These are phyloP conservation scores for Eragrostis nindensis DNA, from an alignment of 176 grass and related monocot genomes.

Conservation along the genomic window DNA sequence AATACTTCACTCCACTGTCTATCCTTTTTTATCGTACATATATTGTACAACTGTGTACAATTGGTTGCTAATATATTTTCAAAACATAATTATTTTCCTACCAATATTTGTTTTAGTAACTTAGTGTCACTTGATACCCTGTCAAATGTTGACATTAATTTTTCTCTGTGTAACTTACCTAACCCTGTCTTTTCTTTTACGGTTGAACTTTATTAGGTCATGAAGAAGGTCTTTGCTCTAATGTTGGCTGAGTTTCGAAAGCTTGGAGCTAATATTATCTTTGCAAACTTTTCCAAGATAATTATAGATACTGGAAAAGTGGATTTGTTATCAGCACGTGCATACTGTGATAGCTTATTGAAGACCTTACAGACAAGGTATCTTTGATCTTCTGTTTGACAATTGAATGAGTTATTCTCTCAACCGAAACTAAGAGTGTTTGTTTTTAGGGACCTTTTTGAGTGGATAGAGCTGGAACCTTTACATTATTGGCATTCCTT, in stretches of 20 bases:
- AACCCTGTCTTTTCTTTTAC: conserved; percentile 18
- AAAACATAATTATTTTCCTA: neutral
- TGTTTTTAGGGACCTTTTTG: conserved; percentile 86
- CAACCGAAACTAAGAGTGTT: conserved; percentile 32
- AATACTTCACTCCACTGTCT: neutral
- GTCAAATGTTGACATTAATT: conserved; percentile 11
- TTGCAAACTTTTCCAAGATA: conserved; percentile 95
- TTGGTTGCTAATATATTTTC: conserved; percentile 23
- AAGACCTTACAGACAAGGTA: conserved; percentile 98
- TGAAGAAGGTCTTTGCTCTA: conserved; percentile 94
- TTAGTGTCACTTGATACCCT: conserved; percentile 16
- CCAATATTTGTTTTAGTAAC: conserved; percentile 3
- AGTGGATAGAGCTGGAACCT: conserved; percentile 98
- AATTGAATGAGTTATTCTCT: conserved; percentile 3
- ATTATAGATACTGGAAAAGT: conserved; percentile 99
- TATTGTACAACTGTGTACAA: conserved; percentile 20
- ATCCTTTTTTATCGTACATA: conserved; percentile 12
- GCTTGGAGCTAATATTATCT: conserved; percentile 88
- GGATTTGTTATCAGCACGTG: conserved; percentile 69
- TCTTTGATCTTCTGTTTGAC: conserved; percentile 13
- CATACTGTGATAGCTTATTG: conserved; percentile 89
- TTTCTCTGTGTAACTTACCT: conserved; percentile 30
- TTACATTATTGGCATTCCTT: conserved; percentile 93
- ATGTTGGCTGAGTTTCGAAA: conserved; percentile 78
- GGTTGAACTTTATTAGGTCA: conserved; percentile 67